Base-by-base conservation (phyloP, 352 stramenopile species). In the Globisporangium recalcitrans region DNA sequence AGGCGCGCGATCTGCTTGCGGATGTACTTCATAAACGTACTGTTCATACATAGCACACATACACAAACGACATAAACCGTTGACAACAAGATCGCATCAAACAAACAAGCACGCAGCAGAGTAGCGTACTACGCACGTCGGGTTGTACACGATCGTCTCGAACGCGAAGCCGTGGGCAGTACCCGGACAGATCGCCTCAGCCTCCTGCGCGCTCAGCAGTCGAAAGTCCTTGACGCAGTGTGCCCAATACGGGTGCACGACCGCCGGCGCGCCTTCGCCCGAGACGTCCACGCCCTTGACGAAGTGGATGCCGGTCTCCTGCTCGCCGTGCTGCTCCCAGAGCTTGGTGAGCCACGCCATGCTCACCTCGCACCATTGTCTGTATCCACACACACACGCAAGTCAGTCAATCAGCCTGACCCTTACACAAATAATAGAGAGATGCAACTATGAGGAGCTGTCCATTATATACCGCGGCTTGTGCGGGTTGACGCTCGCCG, bases 71-170 rank as follows among this genome's bases (percentile, higher is more conserved):
- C n/a, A n/a, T n/a, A n/a, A n/a, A n/a, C n/a, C n/a, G n/a, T n/a
- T n/a, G n/a, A n/a, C n/a, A n/a, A n/a, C n/a, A n/a, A n/a, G n/a
- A n/a, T n/a, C n/a, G n/a, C n/a, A n/a, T n/a, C n/a, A n/a, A n/a
- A n/a, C n/a, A n/a, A n/a, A 26, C 29, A 27, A 29, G 47, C 29
- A 29, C 7, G 34, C 8, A 29, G 19, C 32, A 55, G 19, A 11
- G 5, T 36, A 47, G 7, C 44, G 32, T 11, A 11, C 3, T 19
- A 57, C 67, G 57, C 62, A 83, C 72, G 47, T 63, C 49, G 79
- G 76, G 48, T 82, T 87, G 75, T 87, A 88, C 59, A 91, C 80
- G 63, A 88, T 76, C 16, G 81, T 84, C 46, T 67, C 66, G 55
- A 87, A 87, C 44, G 73, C 58, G 42, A 69, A 82, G 31, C 81